phyloP scores from a whole-genome alignment of 768 basidiomycete species.

The Melanogaster broomeanus region DNA sequence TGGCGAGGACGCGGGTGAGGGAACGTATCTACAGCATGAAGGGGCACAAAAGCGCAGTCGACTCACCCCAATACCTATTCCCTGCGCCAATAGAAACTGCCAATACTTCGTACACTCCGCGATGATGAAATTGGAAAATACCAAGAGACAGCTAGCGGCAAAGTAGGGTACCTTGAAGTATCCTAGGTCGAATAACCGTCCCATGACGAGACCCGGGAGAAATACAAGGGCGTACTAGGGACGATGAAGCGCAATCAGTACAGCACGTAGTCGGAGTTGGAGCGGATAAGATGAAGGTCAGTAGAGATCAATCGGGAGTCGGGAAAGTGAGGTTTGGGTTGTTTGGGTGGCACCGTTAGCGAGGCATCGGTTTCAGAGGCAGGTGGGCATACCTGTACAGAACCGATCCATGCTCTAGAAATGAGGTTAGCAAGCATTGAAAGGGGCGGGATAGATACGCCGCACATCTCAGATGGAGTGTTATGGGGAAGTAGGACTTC shows the following conservation, averaged over 20 bases:
- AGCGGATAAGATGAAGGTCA: neutral
- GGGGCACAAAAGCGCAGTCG: neutral
- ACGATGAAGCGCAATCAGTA: neutral
- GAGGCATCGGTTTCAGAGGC: neutral
- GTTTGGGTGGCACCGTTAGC: neutral
- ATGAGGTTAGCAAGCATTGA: neutral
- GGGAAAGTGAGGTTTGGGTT: neutral
- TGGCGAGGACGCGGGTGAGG: neutral
- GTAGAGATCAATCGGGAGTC: neutral
- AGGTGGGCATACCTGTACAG: conserved; percentile 52
- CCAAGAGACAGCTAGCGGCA: conserved; percentile 47
- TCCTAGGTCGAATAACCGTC: conserved; percentile 75
- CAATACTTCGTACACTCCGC: conserved; percentile 74
- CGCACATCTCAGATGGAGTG: conserved; percentile 67
- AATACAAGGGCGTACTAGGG: conserved; percentile 62
- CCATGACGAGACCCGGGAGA: conserved; percentile 61
- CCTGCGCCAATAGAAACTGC: conserved; percentile 80
- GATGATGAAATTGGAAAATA: conserved; percentile 61
- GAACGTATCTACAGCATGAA: neutral
- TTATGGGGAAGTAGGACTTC: conserved; percentile 46
- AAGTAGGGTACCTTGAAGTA: conserved; percentile 55
- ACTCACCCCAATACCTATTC: conserved; percentile 63
- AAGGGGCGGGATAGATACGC: neutral
- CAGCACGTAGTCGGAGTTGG: neutral
- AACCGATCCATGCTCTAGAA: conserved; percentile 80